phyloP scores from a whole-genome alignment of 345 rosid species.

The Citrus medica region DNA sequence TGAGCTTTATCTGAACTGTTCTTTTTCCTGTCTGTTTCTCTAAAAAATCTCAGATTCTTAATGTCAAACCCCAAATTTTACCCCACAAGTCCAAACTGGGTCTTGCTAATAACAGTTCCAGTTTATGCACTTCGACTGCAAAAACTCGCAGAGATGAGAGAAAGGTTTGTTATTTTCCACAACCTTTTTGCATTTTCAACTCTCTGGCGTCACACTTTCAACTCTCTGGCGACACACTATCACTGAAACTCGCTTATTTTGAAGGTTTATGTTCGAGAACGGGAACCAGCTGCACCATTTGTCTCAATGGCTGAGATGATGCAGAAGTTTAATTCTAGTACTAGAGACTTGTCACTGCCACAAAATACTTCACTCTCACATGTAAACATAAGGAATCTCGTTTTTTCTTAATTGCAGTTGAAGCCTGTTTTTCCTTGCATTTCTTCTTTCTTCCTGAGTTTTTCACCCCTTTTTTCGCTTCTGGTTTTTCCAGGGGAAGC shows the following conservation, averaged over 20 bases:
- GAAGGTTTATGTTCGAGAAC: slow-evolving; percentile 64
- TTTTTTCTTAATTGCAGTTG: not conserved
- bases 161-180: slow-evolving; percentile 51
- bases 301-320: slow-evolving; percentile 82
- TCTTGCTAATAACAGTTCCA: slow-evolving; percentile 43
- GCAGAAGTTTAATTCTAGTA: slow-evolving; percentile 80
- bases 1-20: not conserved
- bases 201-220: not conserved
- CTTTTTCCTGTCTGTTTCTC: not conserved
- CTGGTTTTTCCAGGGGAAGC: slow-evolving; percentile 41
- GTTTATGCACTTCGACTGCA: slow-evolving; percentile 37
- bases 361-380: slow-evolving; percentile 30
- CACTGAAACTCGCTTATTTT: not conserved
- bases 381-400: slow-evolving; percentile 26
- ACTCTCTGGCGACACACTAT: not conserved
- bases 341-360: slow-evolving; percentile 73
- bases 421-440: not conserved
- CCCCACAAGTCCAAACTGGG: slow-evolving; percentile 84
- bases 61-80: slow-evolving; percentile 62
- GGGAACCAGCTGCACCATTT: slow-evolving; percentile 52
- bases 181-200: not conserved
- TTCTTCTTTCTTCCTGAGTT: not conserved
- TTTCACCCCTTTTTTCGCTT: not conserved
- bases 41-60: slow-evolving; percentile 59
- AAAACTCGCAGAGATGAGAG: slow-evolving; percentile 59